Percentiles rank a stretch among this genome's conserved stretches.
These are phyloP conservation scores for Tolypocladium ovalisporum DNA, from an alignment of 2,329 filamentous ascomycete genomes.

Conservation along the genomic window DNA sequence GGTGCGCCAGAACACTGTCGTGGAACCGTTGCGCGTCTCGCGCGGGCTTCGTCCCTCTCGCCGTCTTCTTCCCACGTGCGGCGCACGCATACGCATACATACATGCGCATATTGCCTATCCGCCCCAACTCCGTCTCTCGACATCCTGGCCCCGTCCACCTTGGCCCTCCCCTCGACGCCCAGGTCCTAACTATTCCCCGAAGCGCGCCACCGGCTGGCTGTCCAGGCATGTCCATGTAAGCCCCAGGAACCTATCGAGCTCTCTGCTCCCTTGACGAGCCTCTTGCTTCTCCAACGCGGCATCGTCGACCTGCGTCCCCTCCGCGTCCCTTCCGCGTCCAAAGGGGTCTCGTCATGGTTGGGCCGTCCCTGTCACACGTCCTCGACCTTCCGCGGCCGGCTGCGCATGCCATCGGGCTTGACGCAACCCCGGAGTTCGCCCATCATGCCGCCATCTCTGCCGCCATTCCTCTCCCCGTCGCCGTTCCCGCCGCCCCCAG, in stretches of 20 bases:
- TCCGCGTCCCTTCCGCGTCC: constrained; percentile 1
- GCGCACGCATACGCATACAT: too few species aligned
- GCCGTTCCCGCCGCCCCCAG: background rate
- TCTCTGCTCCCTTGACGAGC: background rate
- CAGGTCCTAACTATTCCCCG: background rate
- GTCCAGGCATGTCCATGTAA: background rate
- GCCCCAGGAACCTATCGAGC: background rate
- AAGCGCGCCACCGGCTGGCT: background rate
- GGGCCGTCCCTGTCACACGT: constrained; percentile 20
- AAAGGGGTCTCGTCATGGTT: constrained; percentile 14
- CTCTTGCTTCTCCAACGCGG: background rate
- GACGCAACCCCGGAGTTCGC: background rate
- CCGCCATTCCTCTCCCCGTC: background rate
- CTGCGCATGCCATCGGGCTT: constrained; percentile 3
- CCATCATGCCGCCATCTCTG: background rate
- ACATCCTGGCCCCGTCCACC: background rate
- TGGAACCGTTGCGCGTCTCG: background rate
- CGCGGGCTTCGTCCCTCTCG: background rate
- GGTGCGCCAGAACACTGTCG: too few species aligned
- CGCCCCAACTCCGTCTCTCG: background rate
- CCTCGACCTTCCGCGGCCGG: constrained; percentile 17
- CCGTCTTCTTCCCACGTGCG: background rate
- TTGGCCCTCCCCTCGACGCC: background rate
- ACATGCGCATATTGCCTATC: background rate
- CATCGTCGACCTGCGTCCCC: background rate